These are phyloP conservation scores for Ganoderma meredithae DNA, from an alignment of 1,284 basidiomycete species.

Conservation along the genomic window DNA sequence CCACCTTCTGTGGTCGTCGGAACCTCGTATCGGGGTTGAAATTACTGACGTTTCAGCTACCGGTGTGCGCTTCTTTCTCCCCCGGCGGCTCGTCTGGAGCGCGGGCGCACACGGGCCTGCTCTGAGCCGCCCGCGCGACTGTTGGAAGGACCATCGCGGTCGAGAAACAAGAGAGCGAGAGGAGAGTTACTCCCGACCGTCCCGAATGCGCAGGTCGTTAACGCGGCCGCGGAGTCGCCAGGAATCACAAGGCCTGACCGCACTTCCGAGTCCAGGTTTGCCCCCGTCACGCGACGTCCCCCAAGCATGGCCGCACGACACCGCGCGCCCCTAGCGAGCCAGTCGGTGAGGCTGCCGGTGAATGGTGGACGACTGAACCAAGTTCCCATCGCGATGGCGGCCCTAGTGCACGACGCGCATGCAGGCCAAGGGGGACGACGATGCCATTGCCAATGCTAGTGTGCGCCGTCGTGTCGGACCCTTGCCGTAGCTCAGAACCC, in stretches of 20 bases:
- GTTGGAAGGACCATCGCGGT: neutral
- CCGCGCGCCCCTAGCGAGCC: conserved; percentile 1
- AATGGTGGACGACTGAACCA: conserved; percentile 2
- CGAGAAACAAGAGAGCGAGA: neutral
- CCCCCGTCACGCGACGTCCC: conserved; percentile 5
- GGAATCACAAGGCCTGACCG: neutral
- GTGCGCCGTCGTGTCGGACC: neutral
- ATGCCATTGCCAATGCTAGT: neutral
- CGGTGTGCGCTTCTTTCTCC: neutral
- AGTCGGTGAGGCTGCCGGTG: conserved; percentile 9
- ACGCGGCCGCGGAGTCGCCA: neutral
- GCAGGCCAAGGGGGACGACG: neutral
- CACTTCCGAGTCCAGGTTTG: neutral
- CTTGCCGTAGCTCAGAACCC: neutral
- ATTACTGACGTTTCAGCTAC: neutral
- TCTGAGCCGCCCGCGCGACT: neutral
- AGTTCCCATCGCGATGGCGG: neutral
- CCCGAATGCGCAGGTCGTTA: neutral
- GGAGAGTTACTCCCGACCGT: neutral
- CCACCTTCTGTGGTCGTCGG: neutral
- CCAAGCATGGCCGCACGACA: neutral
- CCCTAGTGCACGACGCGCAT: neutral
- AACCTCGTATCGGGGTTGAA: neutral
- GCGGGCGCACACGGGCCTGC: neutral
- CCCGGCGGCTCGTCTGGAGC: conserved; percentile 1